A percentile compares a stretch with the other conserved stretches of the same genome.
Evolutionary conservation across 192 early-diverging fungal species (phyloP).

Genomic region (Coemansia sp.): DNA sequence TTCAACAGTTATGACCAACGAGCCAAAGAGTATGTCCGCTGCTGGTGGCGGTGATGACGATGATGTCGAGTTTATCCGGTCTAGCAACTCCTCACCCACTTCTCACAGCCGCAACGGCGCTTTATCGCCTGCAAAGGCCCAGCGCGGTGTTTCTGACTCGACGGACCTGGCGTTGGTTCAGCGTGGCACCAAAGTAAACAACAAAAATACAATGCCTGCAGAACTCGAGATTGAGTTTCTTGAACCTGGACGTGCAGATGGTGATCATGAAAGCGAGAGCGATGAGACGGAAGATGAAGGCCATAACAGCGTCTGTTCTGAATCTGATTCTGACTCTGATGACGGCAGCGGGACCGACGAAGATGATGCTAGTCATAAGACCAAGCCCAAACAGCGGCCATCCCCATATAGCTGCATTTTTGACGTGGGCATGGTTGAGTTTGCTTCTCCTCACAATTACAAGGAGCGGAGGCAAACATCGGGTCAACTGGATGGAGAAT

Average conservation of each 20-base stretch:
- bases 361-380: constrained; percentile 3
- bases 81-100: constrained; percentile 20
- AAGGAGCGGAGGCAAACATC: not conserved
- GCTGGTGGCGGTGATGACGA: not conserved
- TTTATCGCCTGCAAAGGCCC: constrained; percentile 13
- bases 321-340: not conserved
- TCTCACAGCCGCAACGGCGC: constrained; percentile 2
- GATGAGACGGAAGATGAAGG: not conserved
- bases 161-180: constrained; percentile 5
- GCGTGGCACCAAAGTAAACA: not conserved
- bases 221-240: constrained; percentile 6
- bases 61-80: constrained; percentile 5
- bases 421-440: constrained; percentile 6
- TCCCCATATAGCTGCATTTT: constrained; percentile 8
- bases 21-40: not conserved
- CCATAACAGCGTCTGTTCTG: not conserved
- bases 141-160: constrained; percentile 24
- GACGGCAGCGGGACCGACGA: constrained; percentile 4
- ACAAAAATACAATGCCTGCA: not conserved
- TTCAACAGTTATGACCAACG: constrained; percentile 10
- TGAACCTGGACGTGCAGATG: not conserved
- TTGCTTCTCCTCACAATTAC: not conserved
- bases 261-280: not conserved
- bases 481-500: not conserved
- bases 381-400: not conserved